phyloP scores from a whole-genome alignment of 169 alveolate species.

The Condylostoma magnum region DNA sequence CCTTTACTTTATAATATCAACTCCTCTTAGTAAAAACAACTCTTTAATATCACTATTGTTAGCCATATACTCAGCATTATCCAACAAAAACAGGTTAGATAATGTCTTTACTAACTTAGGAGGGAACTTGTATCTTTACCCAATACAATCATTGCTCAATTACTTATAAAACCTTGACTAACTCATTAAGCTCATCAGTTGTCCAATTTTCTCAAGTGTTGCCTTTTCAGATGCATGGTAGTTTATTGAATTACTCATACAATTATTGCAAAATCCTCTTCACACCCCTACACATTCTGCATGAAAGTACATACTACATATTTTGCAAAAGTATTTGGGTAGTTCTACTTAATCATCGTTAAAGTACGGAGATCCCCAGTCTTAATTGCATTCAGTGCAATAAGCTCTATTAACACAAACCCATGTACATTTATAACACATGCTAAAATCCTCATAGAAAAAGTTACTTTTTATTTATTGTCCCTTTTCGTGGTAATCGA shows the following conservation, averaged over 20 bases:
- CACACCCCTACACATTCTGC: slow-evolving; percentile 5
- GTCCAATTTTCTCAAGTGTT: slow-evolving; percentile 10
- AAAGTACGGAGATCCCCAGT: slow-evolving; percentile 30
- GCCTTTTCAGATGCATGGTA: background rate
- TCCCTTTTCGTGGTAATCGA: background rate
- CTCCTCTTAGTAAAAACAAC: slow-evolving; percentile 16
- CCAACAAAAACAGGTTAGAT: slow-evolving; percentile 4
- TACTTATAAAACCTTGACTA: slow-evolving; percentile 2
- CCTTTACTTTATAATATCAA: slow-evolving; percentile 8
- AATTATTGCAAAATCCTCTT: background rate
- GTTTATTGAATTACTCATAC: background rate
- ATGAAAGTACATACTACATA: slow-evolving; percentile 20
- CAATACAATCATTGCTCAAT: background rate
- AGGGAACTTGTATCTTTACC: background rate
- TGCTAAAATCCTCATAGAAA: background rate
- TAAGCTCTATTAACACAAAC: background rate
- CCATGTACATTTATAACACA: slow-evolving; percentile 23
- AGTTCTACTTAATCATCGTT: background rate
- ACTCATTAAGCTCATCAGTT: slow-evolving; percentile 4
- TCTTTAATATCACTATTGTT: slow-evolving; percentile 3
- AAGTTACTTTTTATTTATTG: background rate
- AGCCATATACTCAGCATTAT: slow-evolving; percentile 9
- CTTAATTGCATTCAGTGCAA: slow-evolving; percentile 23
- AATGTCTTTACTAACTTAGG: background rate
- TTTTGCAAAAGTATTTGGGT: background rate